Conservation (phyloP, 176 grass and related monocot genomes). For the Coix lacrymajobi region DNA sequence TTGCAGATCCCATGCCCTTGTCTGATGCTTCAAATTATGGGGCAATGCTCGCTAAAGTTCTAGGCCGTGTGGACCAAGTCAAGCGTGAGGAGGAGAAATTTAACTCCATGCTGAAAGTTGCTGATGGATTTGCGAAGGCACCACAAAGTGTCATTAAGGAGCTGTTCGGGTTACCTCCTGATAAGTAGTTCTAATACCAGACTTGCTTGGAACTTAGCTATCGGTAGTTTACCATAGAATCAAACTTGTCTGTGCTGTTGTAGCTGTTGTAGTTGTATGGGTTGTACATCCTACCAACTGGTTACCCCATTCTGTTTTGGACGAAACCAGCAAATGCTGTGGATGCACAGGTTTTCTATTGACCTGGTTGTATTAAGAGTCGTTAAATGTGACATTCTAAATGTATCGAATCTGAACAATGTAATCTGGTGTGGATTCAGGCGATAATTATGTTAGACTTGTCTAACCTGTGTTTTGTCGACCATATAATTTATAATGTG, state of each 20-base stretch:
- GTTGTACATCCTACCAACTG: constrained; percentile 9
- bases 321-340: background rate
- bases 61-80: constrained; percentile 53
- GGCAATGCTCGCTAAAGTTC: constrained; percentile 46
- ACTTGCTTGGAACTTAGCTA: background rate
- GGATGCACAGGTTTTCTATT: background rate
- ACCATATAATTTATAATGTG: background rate
- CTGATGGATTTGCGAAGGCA: constrained; percentile 45
- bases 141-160: constrained; percentile 25
- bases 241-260: constrained; percentile 17
- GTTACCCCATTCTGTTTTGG: constrained; percentile 11
- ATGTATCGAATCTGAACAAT: background rate
- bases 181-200: constrained; percentile 14
- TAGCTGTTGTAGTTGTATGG: constrained; percentile 20
- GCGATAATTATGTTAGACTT: background rate
- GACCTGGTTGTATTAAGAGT: constrained; percentile 10
- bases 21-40: constrained; percentile 37
- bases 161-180: constrained; percentile 37
- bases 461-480: background rate
- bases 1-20: constrained; percentile 50
- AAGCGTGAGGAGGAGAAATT: constrained; percentile 75
- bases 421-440: background rate
- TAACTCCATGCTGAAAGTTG: constrained; percentile 59
- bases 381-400: background rate
- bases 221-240: constrained; percentile 5